Conservation (phyloP, 257 asterid species). For the Solanum pennellii region DNA sequence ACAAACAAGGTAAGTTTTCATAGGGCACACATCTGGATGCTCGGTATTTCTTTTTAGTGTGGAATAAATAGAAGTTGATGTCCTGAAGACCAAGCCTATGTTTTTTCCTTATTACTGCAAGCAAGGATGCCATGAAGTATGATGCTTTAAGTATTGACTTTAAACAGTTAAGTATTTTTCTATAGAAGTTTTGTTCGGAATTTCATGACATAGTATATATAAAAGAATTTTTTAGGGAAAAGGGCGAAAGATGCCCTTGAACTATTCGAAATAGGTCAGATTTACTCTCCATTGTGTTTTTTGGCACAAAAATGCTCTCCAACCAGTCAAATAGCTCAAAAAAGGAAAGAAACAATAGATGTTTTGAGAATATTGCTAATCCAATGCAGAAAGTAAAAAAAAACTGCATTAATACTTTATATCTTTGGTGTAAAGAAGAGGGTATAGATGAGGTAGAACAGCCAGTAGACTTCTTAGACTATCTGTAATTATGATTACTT, state of each 20-base stretch:
- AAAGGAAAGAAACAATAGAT: no score
- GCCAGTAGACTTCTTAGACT: no score
- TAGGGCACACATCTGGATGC: background rate
- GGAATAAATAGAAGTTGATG: background rate
- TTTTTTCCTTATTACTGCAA: background rate
- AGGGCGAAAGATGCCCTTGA: background rate
- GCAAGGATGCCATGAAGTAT: background rate
- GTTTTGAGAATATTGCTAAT: no score
- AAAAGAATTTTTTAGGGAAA: background rate
- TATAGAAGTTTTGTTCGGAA: background rate
- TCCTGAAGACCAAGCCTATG: background rate
- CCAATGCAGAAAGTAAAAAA: no score
- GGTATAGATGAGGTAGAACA: no score
- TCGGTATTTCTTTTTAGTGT: background rate
- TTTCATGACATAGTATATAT: background rate
- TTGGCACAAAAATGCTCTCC: background rate
- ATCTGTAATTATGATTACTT: no score
- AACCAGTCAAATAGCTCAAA: background rate
- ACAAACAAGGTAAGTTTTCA: constrained; percentile 63
- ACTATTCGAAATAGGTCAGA: background rate
- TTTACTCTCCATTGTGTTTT: background rate
- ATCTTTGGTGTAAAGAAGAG: no score
- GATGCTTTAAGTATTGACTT: background rate
- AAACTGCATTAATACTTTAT: no score
- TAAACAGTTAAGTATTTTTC: background rate